These are phyloP conservation scores for Leccinum glutinopallens DNA, from an alignment of 1,284 basidiomycete species.

Conservation along the genomic window DNA sequence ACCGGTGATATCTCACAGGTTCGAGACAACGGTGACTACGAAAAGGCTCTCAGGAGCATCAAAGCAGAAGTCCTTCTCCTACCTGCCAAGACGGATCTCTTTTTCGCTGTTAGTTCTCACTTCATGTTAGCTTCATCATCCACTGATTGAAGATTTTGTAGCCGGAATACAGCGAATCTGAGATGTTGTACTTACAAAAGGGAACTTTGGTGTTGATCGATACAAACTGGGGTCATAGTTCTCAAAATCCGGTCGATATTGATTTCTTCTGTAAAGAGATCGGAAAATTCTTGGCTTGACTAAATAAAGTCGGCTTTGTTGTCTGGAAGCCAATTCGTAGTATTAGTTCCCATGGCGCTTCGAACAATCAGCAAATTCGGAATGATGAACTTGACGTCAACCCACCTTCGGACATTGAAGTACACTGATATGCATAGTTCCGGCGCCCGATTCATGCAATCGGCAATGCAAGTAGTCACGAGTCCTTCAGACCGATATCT, in stretches of 20 bases:
- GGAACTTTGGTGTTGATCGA: slow-evolving; percentile 18
- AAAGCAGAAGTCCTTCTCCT: slow-evolving; percentile 57
- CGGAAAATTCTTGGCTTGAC: slow-evolving; percentile 20
- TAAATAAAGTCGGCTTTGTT: background rate
- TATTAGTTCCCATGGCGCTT: background rate
- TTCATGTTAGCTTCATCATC: background rate
- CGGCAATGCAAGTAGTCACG: background rate
- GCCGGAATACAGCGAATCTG: slow-evolving; percentile 59
- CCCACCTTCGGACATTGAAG: background rate
- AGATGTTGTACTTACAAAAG: slow-evolving; percentile 45
- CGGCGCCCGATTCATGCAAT: background rate
- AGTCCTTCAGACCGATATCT: background rate
- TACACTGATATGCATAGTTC: background rate
- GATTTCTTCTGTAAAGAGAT: slow-evolving; percentile 16
- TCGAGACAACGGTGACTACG: slow-evolving; percentile 46
- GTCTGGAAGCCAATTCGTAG: background rate
- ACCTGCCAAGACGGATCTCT: slow-evolving; percentile 61
- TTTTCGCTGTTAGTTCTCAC: slow-evolving; percentile 47
- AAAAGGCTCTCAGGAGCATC: slow-evolving; percentile 43
- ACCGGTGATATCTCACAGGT: slow-evolving; percentile 52
- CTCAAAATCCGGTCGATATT: slow-evolving; percentile 10
- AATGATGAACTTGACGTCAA: background rate
- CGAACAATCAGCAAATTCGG: background rate
- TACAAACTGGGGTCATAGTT: slow-evolving; percentile 24
- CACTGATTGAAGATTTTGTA: slow-evolving; percentile 21